phyloP scores from a whole-genome alignment of 2,329 filamentous ascomycete genomes.

The Blastomyces percursus region DNA sequence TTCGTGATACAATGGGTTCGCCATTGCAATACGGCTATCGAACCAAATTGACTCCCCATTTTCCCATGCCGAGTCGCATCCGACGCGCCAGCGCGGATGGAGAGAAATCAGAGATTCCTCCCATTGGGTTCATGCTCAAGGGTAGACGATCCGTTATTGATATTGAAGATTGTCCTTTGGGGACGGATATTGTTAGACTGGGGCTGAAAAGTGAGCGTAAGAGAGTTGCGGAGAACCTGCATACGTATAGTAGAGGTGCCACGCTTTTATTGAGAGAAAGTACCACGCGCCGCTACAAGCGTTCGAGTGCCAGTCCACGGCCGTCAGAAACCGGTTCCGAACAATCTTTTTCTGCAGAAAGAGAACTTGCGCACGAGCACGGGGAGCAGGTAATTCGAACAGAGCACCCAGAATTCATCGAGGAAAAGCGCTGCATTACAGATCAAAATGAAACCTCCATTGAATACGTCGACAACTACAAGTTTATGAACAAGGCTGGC shows the following conservation, averaged over 20 bases:
- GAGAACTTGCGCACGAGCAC: constrained; percentile 23
- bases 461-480: constrained; percentile 76
- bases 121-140: constrained; percentile 85
- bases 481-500: constrained; percentile 83
- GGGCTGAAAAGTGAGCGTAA: constrained; percentile 72
- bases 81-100: constrained; percentile 16
- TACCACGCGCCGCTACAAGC: constrained; percentile 49
- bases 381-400: constrained; percentile 38
- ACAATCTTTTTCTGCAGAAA: constrained; percentile 16
- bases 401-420: constrained; percentile 51
- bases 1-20: constrained; percentile 78
- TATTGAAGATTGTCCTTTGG: constrained; percentile 95
- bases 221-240: constrained; percentile 59
- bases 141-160: constrained; percentile 71
- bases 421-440: constrained; percentile 81
- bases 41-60: constrained; percentile 95
- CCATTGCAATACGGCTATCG: constrained; percentile 88
- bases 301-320: neutral
- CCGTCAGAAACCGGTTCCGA: neutral
- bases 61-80: constrained; percentile 60
- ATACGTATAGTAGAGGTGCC: constrained; percentile 66
- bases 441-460: constrained; percentile 71
- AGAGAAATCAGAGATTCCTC: constrained; percentile 45
- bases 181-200: constrained; percentile 68
- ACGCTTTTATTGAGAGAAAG: constrained; percentile 83